Evolutionary conservation across 805 yeast species (phyloP).

Genomic region (Candida verbasci): DNA sequence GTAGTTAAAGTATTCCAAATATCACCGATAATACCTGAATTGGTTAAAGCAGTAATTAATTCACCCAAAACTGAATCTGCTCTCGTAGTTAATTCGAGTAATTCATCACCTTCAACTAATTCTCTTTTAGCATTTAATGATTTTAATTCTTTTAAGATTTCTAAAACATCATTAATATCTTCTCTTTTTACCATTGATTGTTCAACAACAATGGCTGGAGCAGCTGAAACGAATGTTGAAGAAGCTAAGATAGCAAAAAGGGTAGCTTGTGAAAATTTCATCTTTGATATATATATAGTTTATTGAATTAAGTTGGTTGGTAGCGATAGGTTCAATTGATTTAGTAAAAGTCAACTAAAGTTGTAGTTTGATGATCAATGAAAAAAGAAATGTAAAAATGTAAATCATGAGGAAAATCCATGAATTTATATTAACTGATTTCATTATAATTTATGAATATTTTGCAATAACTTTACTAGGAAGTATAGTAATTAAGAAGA

Average conservation of each 20-base stretch:
- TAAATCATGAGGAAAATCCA: not conserved
- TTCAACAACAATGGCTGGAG: conserved; percentile 22
- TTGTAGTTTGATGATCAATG: conserved; percentile 1
- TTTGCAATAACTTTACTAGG: conserved; percentile 3
- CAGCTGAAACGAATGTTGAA: conserved; percentile 32
- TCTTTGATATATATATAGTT: conserved; percentile 16
- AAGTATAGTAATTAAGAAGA: not conserved
- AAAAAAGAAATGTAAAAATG: conserved; percentile 2
- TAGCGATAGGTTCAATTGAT: conserved; percentile 2
- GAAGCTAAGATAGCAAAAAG: conserved; percentile 37
- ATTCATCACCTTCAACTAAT: conserved; percentile 22
- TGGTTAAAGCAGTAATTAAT: conserved; percentile 32
- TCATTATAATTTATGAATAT: not conserved
- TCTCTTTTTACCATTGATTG: conserved; percentile 28
- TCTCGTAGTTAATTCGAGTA: conserved; percentile 26
- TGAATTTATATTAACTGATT: not conserved
- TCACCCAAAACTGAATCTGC: conserved; percentile 32
- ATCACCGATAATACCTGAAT: conserved; percentile 35
- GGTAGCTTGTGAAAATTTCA: conserved; percentile 40
- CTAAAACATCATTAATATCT: conserved; percentile 30
- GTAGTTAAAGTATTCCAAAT: conserved; percentile 32
- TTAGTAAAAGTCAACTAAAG: not conserved
- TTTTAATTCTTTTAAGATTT: conserved; percentile 29
- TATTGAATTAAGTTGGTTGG: not conserved
- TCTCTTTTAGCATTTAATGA: conserved; percentile 33